Percentiles rank a stretch among this genome's conserved stretches.
Evolutionary conservation across 2,329 filamentous ascomycete genomes (phyloP).

Genomic region (Fonsecaea pedrosoi): DNA sequence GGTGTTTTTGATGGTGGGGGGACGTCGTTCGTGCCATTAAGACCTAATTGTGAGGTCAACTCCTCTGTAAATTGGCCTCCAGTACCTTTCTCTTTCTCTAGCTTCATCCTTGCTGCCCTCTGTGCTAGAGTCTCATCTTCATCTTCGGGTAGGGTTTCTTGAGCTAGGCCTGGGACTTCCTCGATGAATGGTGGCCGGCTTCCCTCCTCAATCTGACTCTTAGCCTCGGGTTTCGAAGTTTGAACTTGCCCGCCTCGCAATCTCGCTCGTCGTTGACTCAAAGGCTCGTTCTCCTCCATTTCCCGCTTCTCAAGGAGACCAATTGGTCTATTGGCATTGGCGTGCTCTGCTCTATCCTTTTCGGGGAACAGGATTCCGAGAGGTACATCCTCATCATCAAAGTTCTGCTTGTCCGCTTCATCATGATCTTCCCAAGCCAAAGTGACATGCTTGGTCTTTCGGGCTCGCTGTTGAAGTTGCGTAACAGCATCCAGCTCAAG

Average conservation of each 20-base stretch:
- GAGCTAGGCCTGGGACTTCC: constrained; percentile 39
- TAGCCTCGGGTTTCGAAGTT: constrained; percentile 42
- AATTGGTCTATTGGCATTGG: constrained; percentile 46
- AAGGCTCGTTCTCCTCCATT: constrained; percentile 89
- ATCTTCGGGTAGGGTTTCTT: constrained; percentile 41
- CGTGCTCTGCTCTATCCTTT: constrained; percentile 46
- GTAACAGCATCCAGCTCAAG: constrained; percentile 89
- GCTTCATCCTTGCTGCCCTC: constrained; percentile 50
- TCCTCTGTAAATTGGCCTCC: constrained; percentile 53
- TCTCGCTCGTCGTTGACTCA: constrained; percentile 77
- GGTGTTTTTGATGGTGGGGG: constrained; percentile 37
- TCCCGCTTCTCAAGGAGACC: constrained; percentile 72
- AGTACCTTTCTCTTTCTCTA: constrained; percentile 43
- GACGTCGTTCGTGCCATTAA: constrained; percentile 36
- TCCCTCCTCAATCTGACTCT: constrained; percentile 23
- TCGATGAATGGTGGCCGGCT: constrained; percentile 44
- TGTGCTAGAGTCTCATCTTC: constrained; percentile 56
- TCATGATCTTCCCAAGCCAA: constrained; percentile 85
- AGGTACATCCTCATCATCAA: constrained; percentile 83
- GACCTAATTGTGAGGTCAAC: constrained; percentile 51
- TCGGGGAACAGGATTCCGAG: constrained; percentile 77
- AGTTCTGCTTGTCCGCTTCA: constrained; percentile 58
- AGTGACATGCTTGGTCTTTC: constrained; percentile 77
- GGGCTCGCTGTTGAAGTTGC: constrained; percentile 77
- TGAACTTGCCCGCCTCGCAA: constrained; percentile 66